These are phyloP conservation scores for Lodderomyces parapsilosis DNA, from an alignment of 1,139 yeast species.

Conservation along the genomic window DNA sequence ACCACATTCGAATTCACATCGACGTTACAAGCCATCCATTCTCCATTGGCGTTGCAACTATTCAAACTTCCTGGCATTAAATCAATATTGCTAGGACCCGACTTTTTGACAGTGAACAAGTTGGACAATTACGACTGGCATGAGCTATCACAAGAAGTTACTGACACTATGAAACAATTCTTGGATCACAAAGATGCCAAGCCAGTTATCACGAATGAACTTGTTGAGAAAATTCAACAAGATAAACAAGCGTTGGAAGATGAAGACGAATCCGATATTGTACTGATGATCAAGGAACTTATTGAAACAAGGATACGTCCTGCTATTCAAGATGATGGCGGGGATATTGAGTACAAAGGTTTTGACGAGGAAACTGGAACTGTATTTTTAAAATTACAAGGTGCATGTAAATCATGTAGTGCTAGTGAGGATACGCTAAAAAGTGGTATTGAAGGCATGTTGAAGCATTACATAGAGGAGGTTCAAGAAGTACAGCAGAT, in stretches of 20 bases:
- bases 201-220: conserved; percentile 54
- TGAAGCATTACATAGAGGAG: conserved; percentile 81
- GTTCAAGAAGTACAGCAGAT: conserved; percentile 75
- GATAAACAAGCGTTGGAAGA: conserved; percentile 13
- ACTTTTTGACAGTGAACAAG: conserved; percentile 47
- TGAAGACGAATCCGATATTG: conserved; percentile 49
- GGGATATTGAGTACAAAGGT: conserved; percentile 70
- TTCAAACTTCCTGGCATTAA: conserved; percentile 84
- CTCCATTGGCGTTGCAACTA: conserved; percentile 79
- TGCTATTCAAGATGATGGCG: conserved; percentile 78
- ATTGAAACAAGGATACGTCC: conserved; percentile 64
- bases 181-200: conserved; percentile 27
- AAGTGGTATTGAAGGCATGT: conserved; percentile 81
- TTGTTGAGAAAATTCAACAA: conserved; percentile 37
- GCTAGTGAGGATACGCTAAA: conserved; percentile 75
- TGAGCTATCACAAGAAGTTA: conserved; percentile 44
- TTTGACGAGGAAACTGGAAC: conserved; percentile 69
- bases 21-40: conserved; percentile 67
- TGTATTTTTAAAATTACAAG: conserved; percentile 72
- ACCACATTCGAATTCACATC: conserved; percentile 65
- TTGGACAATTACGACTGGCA: conserved; percentile 51
- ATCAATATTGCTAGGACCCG: conserved; percentile 83
- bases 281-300: conserved; percentile 58
- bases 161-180: conserved; percentile 38
- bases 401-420: conserved; percentile 82